Percentiles rank a stretch among this genome's conserved stretches.
phyloP scores from a whole-genome alignment of 495 filamentous ascomycete genomes.

The Neurospora sp. region DNA sequence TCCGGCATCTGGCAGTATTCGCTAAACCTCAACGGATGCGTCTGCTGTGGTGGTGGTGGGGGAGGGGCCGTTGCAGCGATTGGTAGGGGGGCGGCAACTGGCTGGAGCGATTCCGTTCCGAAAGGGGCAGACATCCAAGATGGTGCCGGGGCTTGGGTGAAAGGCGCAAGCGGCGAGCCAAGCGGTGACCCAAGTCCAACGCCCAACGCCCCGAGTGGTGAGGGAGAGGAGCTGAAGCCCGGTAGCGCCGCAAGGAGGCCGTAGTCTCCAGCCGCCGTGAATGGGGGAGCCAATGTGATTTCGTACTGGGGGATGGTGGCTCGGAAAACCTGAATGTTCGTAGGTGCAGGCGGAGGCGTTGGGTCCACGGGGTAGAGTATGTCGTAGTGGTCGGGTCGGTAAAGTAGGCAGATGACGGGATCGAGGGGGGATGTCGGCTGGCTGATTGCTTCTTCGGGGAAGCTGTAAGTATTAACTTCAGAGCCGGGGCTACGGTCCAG shows the following conservation, averaged over 20 bases:
- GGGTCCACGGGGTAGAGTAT: slow-evolving; percentile 71
- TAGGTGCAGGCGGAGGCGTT: slow-evolving; percentile 36
- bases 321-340: slow-evolving; percentile 45
- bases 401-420: slow-evolving; percentile 40
- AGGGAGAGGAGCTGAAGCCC: slow-evolving; percentile 23
- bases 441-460: slow-evolving; percentile 47
- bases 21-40: slow-evolving; percentile 35
- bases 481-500: slow-evolving; percentile 78
- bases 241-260: slow-evolving; percentile 38
- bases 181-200: slow-evolving; percentile 15
- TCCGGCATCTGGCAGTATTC: slow-evolving; percentile 35
- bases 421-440: slow-evolving; percentile 36
- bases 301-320: slow-evolving; percentile 31
- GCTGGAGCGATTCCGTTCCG: slow-evolving; percentile 27
- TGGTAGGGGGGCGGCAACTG: slow-evolving; percentile 11
- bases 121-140: slow-evolving; percentile 31
- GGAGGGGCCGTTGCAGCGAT: slow-evolving; percentile 19
- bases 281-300: slow-evolving; percentile 27
- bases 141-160: slow-evolving; percentile 30
- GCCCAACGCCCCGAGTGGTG: slow-evolving; percentile 1
- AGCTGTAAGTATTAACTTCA: slow-evolving; percentile 66
- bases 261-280: slow-evolving; percentile 27
- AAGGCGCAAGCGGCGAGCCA: slow-evolving; percentile 24
- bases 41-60: slow-evolving; percentile 19
- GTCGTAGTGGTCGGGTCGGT: slow-evolving; percentile 82